Base-by-base conservation (phyloP, 1,284 basidiomycete genomes). In the Veloboletus limbatus region DNA sequence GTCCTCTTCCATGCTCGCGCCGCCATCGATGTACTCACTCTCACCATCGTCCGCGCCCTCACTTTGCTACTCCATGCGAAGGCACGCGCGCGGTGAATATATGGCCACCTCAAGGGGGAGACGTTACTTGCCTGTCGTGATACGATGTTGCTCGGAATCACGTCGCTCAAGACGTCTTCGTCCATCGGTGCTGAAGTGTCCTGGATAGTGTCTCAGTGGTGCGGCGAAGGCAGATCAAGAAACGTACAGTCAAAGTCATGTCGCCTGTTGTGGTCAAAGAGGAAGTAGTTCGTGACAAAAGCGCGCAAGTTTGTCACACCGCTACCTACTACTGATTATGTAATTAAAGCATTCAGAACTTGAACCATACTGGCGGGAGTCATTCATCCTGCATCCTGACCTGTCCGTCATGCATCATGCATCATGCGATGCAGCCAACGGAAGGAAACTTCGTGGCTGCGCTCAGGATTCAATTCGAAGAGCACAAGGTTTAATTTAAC, bases 61-160 rank as follows among this genome's bases (percentile, higher is more conserved):
- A 53, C 86, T 89, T 40, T 82, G 76, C 85, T 87, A 43, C 26
- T 53, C 33, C 36, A 30, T 44, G 14, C 31, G 18, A 43, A 14
- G 18, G 32, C 22, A 45, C 21, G 47, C 18, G 34, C 39, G 43
- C 16, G 39, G 33, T 65, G 28, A 66, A 43, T 35, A 40, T 20
- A 22, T 24, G 24, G 21, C 25, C 17, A 21, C n/a, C 13, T 3
- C n/a, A 25, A 25, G 20, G 31, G 33, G 43, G 40, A 30, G 20
- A 46, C 27, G 22, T 16, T 42, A 58, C 69, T 46, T 59, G 84
- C 88, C 75, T 88, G 85, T 54, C 87, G 79, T 52, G 87, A 90
- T 41, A 89, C 84, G 51, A 89, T 86, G 61, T 89, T 89, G 65
- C 83, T 87, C 1, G 88, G 88, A 13, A 90, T 81, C 43, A 90